Evolutionary conservation across 73 alveolate genomes (phyloP).

Genomic region (Paramecium biaurelia): DNA sequence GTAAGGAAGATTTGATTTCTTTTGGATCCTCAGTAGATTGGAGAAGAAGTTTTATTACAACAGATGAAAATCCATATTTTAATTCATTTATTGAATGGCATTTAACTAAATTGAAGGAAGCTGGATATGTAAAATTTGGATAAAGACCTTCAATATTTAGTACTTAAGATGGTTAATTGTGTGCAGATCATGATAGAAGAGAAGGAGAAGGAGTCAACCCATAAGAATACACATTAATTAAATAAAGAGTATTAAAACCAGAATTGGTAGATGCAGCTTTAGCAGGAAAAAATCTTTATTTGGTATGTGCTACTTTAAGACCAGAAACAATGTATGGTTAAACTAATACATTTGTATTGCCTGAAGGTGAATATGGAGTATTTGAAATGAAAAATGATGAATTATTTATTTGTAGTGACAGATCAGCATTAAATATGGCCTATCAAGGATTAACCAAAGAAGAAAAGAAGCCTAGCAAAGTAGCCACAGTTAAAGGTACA

Average conservation of each 20-base stretch:
- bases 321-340: slow-evolving; percentile 99
- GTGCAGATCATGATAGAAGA: slow-evolving; percentile 98
- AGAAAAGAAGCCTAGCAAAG: slow-evolving; percentile 57
- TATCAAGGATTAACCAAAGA: slow-evolving; percentile 89
- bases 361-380: slow-evolving; percentile 96
- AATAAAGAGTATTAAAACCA: slow-evolving; percentile 74
- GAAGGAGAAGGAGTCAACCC: slow-evolving; percentile 97
- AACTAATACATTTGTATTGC: slow-evolving; percentile 93
- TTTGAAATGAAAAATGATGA: slow-evolving; percentile 88
- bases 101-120: slow-evolving; percentile 69
- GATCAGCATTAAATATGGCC: slow-evolving; percentile 92
- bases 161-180: slow-evolving; percentile 85
- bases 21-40: slow-evolving; percentile 94
- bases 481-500: slow-evolving; percentile 78
- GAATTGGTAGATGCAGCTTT: slow-evolving; percentile 43
- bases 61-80: slow-evolving; percentile 92
- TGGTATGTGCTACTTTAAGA: slow-evolving; percentile 98
- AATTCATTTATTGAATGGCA: slow-evolving; percentile 93
- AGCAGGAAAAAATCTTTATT: slow-evolving; percentile 77
- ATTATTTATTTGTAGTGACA: slow-evolving; percentile 83
- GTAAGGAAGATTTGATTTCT: slow-evolving; percentile 77
- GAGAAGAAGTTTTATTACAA: slow-evolving; percentile 96
- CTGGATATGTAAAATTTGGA: slow-evolving; percentile 79
- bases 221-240: slow-evolving; percentile 95
- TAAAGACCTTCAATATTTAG: slow-evolving; percentile 93